These are phyloP conservation scores for Phytophthora pini DNA, from an alignment of 352 stramenopile species.

Conservation along the genomic window DNA sequence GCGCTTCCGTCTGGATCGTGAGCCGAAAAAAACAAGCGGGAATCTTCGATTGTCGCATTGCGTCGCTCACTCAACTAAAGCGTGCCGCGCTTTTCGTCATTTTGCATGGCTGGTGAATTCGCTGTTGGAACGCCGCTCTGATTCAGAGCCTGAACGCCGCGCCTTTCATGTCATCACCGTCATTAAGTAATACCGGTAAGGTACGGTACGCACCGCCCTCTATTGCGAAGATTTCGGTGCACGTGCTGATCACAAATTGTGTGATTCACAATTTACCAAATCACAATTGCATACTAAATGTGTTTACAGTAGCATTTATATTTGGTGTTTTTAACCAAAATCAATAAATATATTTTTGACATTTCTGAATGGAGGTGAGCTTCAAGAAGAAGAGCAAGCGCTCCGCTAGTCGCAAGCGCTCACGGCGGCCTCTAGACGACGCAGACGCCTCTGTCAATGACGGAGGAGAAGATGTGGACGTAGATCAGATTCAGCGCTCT, in stretches of 20 bases:
- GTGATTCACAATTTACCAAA: constrained; percentile 25
- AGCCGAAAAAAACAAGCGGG: constrained; percentile 14
- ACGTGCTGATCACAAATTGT: neutral
- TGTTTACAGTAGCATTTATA: too few relatives aligned
- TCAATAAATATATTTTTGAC: too few relatives aligned
- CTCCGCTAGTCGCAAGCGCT: constrained; percentile 43
- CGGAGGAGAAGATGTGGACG: constrained; percentile 10
- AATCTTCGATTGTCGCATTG: constrained; percentile 29
- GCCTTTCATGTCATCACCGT: neutral
- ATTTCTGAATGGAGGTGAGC: constrained; percentile 39
- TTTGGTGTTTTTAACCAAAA: too few relatives aligned
- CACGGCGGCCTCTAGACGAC: constrained; percentile 30
- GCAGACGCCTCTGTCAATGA: constrained; percentile 8
- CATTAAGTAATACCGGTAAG: too few relatives aligned
- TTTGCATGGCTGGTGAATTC: constrained; percentile 13
- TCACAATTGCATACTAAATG: neutral
- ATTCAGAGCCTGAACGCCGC: too few relatives aligned
- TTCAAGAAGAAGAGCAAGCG: constrained; percentile 75
- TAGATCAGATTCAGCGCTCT: constrained; percentile 51
- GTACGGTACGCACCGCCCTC: neutral
- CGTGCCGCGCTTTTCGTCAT: constrained; percentile 12
- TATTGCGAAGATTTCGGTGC: constrained; percentile 5
- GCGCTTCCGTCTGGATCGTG: constrained; percentile 23
- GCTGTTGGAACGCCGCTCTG: constrained; percentile 16
- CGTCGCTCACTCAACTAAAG: constrained; percentile 22